These are phyloP conservation scores for Irpex sp. DNA, from an alignment of 1,284 basidiomycete species.

Conservation along the genomic window DNA sequence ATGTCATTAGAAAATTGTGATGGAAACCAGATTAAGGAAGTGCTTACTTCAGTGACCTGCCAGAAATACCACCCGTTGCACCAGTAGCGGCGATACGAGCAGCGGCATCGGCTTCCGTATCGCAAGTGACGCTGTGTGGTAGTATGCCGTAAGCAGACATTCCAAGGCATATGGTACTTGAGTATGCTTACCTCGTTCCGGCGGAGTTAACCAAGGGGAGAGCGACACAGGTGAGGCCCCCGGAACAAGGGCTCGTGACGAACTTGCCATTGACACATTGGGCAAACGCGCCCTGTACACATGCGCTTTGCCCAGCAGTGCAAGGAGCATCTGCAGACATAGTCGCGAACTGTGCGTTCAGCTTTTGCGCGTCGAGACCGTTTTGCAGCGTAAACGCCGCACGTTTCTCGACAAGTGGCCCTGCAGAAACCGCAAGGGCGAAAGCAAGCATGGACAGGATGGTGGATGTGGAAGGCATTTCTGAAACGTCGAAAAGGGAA, in stretches of 20 bases:
- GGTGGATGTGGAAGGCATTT: background rate
- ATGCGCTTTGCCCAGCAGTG: conserved; percentile 24
- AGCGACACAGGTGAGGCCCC: conserved; percentile 40
- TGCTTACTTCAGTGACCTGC: conserved; percentile 2
- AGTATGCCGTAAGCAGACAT: background rate
- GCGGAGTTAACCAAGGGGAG: conserved; percentile 35
- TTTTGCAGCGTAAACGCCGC: conserved; percentile 32
- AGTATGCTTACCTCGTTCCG: conserved; percentile 1
- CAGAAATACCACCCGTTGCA: background rate
- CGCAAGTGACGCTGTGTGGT: background rate
- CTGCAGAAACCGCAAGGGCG: conserved; percentile 2
- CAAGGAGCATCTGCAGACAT: conserved; percentile 38
- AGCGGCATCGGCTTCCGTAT: background rate
- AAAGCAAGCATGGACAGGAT: background rate
- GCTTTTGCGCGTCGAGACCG: conserved; percentile 43
- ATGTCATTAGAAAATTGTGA: background rate
- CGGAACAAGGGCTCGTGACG: conserved; percentile 34
- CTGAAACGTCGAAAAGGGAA: background rate
- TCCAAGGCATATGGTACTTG: background rate
- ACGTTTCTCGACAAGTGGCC: conserved; percentile 1
- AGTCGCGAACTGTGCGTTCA: conserved; percentile 44
- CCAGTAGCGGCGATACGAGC: background rate
- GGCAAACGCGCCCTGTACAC: conserved; percentile 24
- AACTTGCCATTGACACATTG: conserved; percentile 43
- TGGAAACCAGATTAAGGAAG: background rate